Conservation (phyloP, 345 rosid species). For the Raphanus sativus region DNA sequence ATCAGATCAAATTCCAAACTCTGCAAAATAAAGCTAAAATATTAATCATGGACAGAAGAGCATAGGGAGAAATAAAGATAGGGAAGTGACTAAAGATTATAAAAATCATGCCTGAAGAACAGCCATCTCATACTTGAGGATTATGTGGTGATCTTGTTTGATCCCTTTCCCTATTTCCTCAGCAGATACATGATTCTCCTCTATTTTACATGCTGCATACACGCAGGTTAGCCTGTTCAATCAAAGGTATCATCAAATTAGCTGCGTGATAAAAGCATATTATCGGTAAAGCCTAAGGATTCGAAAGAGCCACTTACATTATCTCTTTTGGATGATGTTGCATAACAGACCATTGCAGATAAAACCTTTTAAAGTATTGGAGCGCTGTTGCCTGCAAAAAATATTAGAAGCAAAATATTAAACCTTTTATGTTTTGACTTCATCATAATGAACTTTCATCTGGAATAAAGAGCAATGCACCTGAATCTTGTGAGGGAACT, state of each 20-base stretch:
- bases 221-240: conserved; percentile 87
- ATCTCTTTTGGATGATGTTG: conserved; percentile 93
- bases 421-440: neutral
- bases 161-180: conserved; percentile 99
- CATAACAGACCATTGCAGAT: conserved; percentile 99
- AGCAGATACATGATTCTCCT: conserved; percentile 97
- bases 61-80: conserved; percentile 1
- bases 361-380: conserved; percentile 91
- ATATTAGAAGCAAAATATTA: neutral
- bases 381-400: conserved; percentile 88
- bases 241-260: conserved; percentile 11
- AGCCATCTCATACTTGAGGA: conserved; percentile 96
- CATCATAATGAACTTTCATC: neutral
- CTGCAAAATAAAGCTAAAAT: conserved; percentile 48
- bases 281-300: conserved; percentile 6
- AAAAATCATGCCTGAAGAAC: conserved; percentile 76
- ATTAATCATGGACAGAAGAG: conserved; percentile 6
- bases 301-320: conserved; percentile 55
- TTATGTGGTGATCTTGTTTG: conserved; percentile 94
- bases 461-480: conserved; percentile 36
- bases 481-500: conserved; percentile 97
- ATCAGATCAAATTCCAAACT: conserved; percentile 95
- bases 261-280: neutral
- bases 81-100: conserved; percentile 15
- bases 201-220: conserved; percentile 94